Percentiles rank a stretch among this genome's conserved stretches.
These are phyloP conservation scores for Chalara sp. DNA, from an alignment of 2,329 filamentous ascomycete species.

Conservation along the genomic window DNA sequence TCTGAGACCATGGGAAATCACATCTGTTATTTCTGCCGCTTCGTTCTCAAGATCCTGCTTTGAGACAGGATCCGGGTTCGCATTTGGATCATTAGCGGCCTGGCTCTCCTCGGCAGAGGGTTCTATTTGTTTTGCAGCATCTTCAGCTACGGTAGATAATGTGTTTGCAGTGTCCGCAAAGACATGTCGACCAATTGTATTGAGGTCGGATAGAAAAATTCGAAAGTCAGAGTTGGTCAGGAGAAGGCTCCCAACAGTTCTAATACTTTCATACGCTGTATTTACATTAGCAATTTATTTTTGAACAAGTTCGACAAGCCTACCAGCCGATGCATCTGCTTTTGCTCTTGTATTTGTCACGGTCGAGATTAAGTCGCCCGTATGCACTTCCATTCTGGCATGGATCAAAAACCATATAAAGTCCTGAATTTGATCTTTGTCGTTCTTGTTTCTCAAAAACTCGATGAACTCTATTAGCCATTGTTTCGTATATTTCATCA, in stretches of 20 bases:
- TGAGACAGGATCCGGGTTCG: conserved; percentile 41
- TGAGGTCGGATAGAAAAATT: conserved; percentile 74
- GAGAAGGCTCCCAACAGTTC: conserved; percentile 76
- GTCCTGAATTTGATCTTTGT: conserved; percentile 79
- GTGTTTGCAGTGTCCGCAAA: conserved; percentile 82
- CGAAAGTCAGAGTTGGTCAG: conserved; percentile 88
- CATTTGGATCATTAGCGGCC: conserved; percentile 37
- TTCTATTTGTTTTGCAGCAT: conserved; percentile 67
- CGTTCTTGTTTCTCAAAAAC: conserved; percentile 77
- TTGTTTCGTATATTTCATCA: conserved; percentile 65
- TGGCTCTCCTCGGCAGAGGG: conserved; percentile 57
- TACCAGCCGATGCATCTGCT: conserved; percentile 66
- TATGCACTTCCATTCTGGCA: conserved; percentile 63
- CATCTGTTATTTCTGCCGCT: conserved; percentile 42
- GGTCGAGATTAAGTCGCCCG: conserved; percentile 53
- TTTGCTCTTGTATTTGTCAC: conserved; percentile 57
- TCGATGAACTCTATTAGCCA: conserved; percentile 77
- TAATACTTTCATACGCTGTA: conserved; percentile 73
- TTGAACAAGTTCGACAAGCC: conserved; percentile 23
- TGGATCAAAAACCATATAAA: conserved; percentile 80
- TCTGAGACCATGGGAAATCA: conserved; percentile 32
- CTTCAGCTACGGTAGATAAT: conserved; percentile 66
- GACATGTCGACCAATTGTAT: conserved; percentile 72
- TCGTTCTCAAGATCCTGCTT: conserved; percentile 33
- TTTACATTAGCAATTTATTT: conserved; percentile 5